phyloP scores from a whole-genome alignment of 1,139 yeast species.

The Yamadazyma conglobata region DNA sequence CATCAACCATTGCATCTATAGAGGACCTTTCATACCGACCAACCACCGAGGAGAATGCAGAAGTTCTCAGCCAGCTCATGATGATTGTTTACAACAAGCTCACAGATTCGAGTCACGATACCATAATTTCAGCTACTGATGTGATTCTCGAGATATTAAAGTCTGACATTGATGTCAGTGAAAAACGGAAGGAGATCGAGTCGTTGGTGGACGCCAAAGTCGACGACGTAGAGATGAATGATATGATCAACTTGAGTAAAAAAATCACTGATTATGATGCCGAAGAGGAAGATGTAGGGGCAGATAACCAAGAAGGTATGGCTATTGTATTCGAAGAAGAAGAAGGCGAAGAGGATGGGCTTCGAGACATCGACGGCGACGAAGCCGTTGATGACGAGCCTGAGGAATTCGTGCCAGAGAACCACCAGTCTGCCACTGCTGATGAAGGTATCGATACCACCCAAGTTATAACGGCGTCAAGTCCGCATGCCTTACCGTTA shows the following conservation, averaged over 20 bases:
- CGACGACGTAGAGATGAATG: conserved; percentile 48
- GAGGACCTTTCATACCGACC: conserved; percentile 16
- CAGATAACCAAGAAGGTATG: conserved; percentile 18
- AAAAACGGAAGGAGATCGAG: conserved; percentile 34
- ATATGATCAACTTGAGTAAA: conserved; percentile 48
- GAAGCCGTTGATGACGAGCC: conserved; percentile 22
- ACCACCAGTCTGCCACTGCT: conserved; percentile 10
- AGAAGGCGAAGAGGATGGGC: conserved; percentile 23
- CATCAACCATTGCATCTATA: conserved; percentile 6
- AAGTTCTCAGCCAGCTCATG: conserved; percentile 19
- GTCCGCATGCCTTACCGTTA: conserved; percentile 11
- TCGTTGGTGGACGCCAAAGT: conserved; percentile 46
- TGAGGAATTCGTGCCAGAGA: conserved; percentile 15
- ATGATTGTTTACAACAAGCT: conserved; percentile 25
- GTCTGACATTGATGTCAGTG: conserved; percentile 30
- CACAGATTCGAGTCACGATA: conserved; percentile 42
- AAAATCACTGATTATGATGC: conserved; percentile 55
- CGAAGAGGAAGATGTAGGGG: conserved; percentile 25
- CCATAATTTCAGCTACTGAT: conserved; percentile 63
- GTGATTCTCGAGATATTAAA: conserved; percentile 59
- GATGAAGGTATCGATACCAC: conserved; percentile 6
- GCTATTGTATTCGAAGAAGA: conserved; percentile 29
- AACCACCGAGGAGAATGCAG: conserved; percentile 10
- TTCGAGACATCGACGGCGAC: too few species aligned
- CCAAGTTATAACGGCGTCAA: conserved; percentile 11